phyloP scores from a whole-genome alignment of 176 grass and related monocot species.

The Ananas comosus region DNA sequence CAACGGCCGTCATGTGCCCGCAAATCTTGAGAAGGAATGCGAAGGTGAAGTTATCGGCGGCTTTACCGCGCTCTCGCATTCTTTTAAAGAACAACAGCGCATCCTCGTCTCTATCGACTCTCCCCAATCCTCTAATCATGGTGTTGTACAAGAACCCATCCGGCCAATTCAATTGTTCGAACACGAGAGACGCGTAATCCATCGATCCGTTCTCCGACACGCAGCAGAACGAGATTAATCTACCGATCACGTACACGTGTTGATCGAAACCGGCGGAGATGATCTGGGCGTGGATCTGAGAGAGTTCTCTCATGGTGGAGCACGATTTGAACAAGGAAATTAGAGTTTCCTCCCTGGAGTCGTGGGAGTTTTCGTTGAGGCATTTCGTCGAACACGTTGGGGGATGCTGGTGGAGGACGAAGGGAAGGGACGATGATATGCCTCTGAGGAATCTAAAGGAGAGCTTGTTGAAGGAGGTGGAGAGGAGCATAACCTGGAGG shows the following conservation, averaged over 20 bases:
- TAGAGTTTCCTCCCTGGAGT: conserved; percentile 15
- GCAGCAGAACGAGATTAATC: conserved; percentile 21
- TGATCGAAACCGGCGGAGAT: conserved; percentile 27
- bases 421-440: background rate
- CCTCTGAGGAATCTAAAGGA: background rate
- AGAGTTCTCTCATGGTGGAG: conserved; percentile 19
- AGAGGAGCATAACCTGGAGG: background rate
- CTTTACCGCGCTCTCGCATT: conserved; percentile 20
- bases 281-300: conserved; percentile 21
- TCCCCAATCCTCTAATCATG: conserved; percentile 34
- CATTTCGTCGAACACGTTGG: background rate
- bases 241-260: conserved; percentile 19
- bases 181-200: conserved; percentile 12
- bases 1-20: conserved; percentile 1
- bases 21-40: conserved; percentile 22
- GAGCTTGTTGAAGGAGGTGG: background rate
- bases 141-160: conserved; percentile 32
- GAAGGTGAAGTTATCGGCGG: conserved; percentile 24
- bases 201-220: conserved; percentile 13
- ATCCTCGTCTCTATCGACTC: conserved; percentile 6
- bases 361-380: background rate
- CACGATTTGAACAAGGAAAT: conserved; percentile 18
- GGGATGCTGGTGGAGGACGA: background rate
- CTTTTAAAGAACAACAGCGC: conserved; percentile 19
- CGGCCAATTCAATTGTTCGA: conserved; percentile 19